Evolutionary conservation across 352 stramenopile genomes (phyloP), one percentile per base, ranked within the genome.

Genomic region (Phytophthora podocarpi): DNA sequence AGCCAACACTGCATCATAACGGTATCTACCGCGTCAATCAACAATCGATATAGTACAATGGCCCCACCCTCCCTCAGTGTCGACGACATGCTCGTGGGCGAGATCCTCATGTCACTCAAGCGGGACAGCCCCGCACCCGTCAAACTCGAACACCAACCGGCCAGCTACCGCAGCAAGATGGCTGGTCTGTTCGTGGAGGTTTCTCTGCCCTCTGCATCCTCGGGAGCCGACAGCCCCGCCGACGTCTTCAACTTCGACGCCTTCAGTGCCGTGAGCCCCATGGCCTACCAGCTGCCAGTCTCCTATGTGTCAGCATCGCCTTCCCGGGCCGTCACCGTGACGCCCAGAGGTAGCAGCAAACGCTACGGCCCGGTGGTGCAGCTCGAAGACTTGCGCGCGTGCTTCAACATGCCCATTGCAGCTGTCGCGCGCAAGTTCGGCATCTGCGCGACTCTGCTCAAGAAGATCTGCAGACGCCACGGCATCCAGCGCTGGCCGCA

Each of bases 351-450:
- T 12, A 55, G 59, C 24, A 71, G 23, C 70, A 87, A 88, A 60
- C 82, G 82, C 16, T 88, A 88, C 53, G 78, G 78, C 1, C 82
- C 82, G 0, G 82, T 90, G 37, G 82, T 92, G 28, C 70, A 90
- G 46, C 71, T 92, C n/a, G 76, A 88, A 30, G 82, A 92, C 52
- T 63, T 95, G 39, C 76, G 81, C 21, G 71, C 76, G 55, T 91
- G 85, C 60, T 95, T 95, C 56, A 91, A 93, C 64, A 91, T 92
- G 80, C 85, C 85, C 55, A 90, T 95, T 59, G 83, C 83, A 3
- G 77, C 77, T 0, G 85, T 95, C 28, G 83, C 83, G 28, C 82
- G 80, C 45, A 86, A 91, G 60, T 93, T 94, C 59, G 85, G 85
- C 36, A 93, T 94, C 68, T 94, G 85, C 54, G 85, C 81, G n/a